Evolutionary conservation across 2,329 filamentous ascomycete species (phyloP).

Genomic region (Nigrograna mackinnonii): DNA sequence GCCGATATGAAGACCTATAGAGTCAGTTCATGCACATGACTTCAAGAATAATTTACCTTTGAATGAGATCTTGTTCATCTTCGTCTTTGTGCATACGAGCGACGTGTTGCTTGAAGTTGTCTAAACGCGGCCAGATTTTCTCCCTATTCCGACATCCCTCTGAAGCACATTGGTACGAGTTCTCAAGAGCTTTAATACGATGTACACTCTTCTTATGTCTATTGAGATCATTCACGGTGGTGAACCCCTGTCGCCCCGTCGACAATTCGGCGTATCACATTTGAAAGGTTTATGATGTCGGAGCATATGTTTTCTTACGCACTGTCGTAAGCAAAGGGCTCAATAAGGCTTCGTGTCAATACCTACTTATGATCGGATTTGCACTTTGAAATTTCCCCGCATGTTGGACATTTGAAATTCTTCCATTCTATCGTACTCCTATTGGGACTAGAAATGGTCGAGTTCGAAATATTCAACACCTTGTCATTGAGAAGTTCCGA

Average conservation of each 20-base stretch:
- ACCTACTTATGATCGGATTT: constrained; percentile 42
- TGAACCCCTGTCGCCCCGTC: constrained; percentile 66
- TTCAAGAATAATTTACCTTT: too few relatives aligned
- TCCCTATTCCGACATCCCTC: constrained; percentile 59
- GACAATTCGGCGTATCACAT: constrained; percentile 64
- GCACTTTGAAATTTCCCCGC: constrained; percentile 31
- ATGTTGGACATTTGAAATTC: constrained; percentile 19
- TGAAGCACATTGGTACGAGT: constrained; percentile 63
- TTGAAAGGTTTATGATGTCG: constrained; percentile 70
- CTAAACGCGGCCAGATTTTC: constrained; percentile 78
- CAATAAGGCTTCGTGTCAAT: too few relatives aligned
- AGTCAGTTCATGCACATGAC: too few relatives aligned
- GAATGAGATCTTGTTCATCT: constrained; percentile 49
- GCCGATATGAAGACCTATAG: too few relatives aligned
- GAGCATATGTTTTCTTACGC: constrained; percentile 69
- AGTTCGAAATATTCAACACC: too few relatives aligned
- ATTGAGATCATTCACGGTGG: constrained; percentile 81
- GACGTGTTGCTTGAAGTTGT: constrained; percentile 87
- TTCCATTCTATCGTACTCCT: constrained; percentile 10
- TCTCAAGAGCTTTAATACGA: constrained; percentile 48
- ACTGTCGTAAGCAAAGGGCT: constrained; percentile 13
- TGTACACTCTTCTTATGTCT: constrained; percentile 78
- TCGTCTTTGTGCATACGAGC: constrained; percentile 65
- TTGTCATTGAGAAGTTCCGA: too few relatives aligned
- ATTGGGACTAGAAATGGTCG: too few relatives aligned